Evolutionary conservation across 768 basidiomycete genomes (phyloP), one percentile per base, ranked within the genome.

Genomic region (Tylopilus balloui): DNA sequence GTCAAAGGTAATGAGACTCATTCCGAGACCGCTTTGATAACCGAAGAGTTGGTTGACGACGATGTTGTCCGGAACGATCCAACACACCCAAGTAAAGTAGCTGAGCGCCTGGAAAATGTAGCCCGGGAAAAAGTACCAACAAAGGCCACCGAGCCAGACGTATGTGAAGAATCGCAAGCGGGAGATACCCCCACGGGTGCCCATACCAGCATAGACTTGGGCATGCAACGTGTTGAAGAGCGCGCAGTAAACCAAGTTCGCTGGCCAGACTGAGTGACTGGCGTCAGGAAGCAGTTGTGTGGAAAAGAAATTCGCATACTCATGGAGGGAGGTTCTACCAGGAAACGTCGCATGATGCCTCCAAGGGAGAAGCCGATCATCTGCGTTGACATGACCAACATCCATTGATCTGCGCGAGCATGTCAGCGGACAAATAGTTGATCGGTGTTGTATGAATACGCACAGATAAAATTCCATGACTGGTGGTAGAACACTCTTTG

Each of bases 1-100:
- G 56, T 92, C 89, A 58, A 92, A 87, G 36, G 86, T 87, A 54
- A 88, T 66, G 50, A 88, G 64, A 55, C 83, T 83, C 84, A 89
- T 87, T 35, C 83, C 81, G 55, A 84, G 68, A 24, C 74, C 73
- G 43, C 58, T 62, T 39, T 60, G 53, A 56, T 80, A 82, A 17
- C 88, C 88, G 53, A 91, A 90, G 65, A 90, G 72, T 59, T 86
- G 81, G 64, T 88, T 90, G 60, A 92, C 76, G 45, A 65, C 71
- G 48, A 84, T 53, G 58, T 88, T 87, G 19, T 84, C 63, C 1
- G 88, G 89, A 8, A 68, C 82, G 48, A 91, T 88, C 88, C 79
- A 81, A 62, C 74, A 75, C 10, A 78, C 71, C 75, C 77, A 78
- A 24, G 71, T 77, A 70, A 83, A 83, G 69, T 76, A 79, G 54